Conservation (phyloP, 78 protist species). For the Cyanophora paradoxa region DNA sequence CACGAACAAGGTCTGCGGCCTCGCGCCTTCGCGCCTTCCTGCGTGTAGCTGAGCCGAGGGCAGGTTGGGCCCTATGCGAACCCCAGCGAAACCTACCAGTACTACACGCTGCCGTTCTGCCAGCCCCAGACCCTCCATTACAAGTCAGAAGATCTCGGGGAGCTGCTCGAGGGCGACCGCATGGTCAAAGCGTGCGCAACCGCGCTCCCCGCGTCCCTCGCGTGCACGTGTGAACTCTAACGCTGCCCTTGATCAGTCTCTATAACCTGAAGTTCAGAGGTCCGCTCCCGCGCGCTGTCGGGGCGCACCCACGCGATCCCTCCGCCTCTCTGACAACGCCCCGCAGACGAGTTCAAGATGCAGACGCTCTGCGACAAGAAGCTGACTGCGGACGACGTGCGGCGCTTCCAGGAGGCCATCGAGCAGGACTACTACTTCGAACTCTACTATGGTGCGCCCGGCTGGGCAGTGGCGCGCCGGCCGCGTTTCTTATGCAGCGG, state of each 20-base stretch:
- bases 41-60: not conserved
- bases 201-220: no score
- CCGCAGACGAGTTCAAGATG: slow-evolving; percentile 8
- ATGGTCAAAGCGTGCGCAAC: slow-evolving; percentile 35
- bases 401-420: slow-evolving; percentile 65
- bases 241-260: slow-evolving; percentile 2
- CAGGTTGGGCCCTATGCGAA: slow-evolving; percentile 88
- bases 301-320: not conserved
- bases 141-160: slow-evolving; percentile 60
- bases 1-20: slow-evolving; percentile 45
- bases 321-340: not conserved
- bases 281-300: not conserved
- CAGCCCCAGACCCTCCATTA: slow-evolving; percentile 23
- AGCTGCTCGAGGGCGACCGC: slow-evolving; percentile 75
- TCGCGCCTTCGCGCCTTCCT: not conserved
- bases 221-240: not conserved
- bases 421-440: slow-evolving; percentile 78
- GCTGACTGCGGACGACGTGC: slow-evolving; percentile 45
- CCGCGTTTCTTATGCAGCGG: not conserved
- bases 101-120: slow-evolving; percentile 81
- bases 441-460: slow-evolving; percentile 49
- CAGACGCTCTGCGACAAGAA: slow-evolving; percentile 59
- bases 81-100: slow-evolving; percentile 87
- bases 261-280: not conserved
- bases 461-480: no score